Evolutionary conservation across 148 eudicot species (phyloP).

Genomic region (Dysphania ambrosioides): DNA sequence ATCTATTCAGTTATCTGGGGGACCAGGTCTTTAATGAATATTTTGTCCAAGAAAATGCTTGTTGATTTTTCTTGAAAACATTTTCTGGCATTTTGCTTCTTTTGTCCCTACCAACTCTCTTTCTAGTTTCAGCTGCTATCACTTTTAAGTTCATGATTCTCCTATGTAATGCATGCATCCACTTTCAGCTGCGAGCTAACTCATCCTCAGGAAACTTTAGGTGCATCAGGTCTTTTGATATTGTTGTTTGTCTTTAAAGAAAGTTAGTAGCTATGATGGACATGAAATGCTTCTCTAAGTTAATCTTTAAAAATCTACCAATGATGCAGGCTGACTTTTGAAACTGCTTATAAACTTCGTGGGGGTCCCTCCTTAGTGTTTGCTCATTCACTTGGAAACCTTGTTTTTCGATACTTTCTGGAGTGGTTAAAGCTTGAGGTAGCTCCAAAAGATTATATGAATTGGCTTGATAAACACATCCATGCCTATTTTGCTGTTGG

Average conservation of each 20-base stretch:
- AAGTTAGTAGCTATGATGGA: neutral
- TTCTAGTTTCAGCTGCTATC: neutral
- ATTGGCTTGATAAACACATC: constrained; percentile 93
- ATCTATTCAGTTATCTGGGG: neutral
- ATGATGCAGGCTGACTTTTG: constrained; percentile 82
- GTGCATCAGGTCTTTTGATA: constrained; percentile 11
- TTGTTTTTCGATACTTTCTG: constrained; percentile 90
- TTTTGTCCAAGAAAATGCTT: neutral
- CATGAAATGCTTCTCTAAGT: constrained; percentile 3
- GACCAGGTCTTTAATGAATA: neutral
- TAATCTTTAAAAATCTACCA: constrained; percentile 10
- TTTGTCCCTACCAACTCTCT: neutral
- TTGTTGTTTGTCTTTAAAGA: neutral
- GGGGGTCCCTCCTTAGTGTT: constrained; percentile 95
- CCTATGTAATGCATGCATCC: neutral
- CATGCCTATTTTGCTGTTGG: constrained; percentile 99
- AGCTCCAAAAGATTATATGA: constrained; percentile 75
- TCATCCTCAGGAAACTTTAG: neutral
- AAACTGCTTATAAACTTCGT: constrained; percentile 86
- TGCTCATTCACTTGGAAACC: constrained; percentile 94
- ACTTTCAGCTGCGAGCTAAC: constrained; percentile 7
- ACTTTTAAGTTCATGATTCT: neutral
- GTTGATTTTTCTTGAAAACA: neutral
- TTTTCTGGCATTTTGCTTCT: neutral
- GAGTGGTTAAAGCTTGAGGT: constrained; percentile 98